Conservation (phyloP, 23 red algal species). For the Gracilaria caudata region DNA sequence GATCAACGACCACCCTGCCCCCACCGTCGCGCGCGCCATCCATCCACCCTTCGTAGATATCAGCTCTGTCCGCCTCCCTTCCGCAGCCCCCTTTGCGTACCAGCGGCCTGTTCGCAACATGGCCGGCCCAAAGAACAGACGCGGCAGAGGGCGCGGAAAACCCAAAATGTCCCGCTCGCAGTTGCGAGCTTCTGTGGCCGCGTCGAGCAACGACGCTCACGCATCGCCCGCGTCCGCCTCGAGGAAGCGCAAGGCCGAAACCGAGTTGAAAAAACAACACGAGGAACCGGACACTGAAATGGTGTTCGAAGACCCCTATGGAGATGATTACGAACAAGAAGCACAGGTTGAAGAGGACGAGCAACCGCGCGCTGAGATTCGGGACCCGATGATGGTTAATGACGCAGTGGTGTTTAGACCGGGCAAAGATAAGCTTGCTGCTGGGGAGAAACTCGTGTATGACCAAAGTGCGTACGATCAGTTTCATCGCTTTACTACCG, state of each 20-base stretch:
- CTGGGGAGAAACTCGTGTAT: conserved; percentile 22
- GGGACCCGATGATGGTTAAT: conserved; percentile 29
- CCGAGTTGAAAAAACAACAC: background rate
- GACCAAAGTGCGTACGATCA: conserved; percentile 1
- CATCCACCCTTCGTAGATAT: too few species aligned
- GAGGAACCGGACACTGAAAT: conserved; percentile 61
- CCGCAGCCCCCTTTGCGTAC: too few species aligned
- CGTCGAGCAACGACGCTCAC: background rate
- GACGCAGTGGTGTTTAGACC: conserved; percentile 67
- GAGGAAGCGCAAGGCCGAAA: conserved; percentile 46
- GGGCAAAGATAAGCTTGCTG: conserved; percentile 54
- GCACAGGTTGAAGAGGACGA: background rate
- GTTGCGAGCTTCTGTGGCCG: conserved; percentile 18
- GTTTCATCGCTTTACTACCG: conserved; percentile 2
- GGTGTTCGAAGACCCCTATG: conserved; percentile 73
- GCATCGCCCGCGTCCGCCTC: background rate
- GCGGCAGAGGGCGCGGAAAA: background rate
- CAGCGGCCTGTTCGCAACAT: background rate
- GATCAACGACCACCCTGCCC: too few species aligned
- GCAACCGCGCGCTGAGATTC: background rate
- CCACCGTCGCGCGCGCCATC: too few species aligned
- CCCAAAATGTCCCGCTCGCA: background rate
- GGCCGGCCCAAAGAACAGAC: background rate
- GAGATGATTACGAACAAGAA: conserved; percentile 76
- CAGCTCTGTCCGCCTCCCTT: too few species aligned